These are phyloP conservation scores for Salvia miltiorrhiza DNA, from an alignment of 257 asterid species.

Conservation along the genomic window DNA sequence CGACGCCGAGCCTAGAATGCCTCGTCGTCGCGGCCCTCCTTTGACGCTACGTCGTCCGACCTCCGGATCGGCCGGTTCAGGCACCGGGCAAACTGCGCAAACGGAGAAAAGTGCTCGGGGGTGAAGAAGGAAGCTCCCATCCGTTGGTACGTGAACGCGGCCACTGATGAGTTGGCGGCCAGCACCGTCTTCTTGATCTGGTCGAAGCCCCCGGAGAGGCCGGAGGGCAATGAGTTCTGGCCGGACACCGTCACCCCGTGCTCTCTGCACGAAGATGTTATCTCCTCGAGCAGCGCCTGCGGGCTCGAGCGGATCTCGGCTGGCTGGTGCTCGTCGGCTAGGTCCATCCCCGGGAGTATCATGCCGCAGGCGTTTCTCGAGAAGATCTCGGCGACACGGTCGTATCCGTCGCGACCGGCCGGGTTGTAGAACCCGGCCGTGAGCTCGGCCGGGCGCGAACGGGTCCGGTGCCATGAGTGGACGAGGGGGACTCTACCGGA, in stretches of 20 bases:
- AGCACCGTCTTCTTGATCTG: constrained; percentile 46
- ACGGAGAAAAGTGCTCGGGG: constrained; percentile 63
- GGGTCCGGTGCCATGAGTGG: constrained; percentile 43
- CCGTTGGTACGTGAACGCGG: constrained; percentile 63
- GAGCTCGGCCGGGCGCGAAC: constrained; percentile 69
- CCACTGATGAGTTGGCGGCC: constrained; percentile 32
- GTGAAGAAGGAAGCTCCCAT: constrained; percentile 92
- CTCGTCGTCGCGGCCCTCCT: constrained; percentile 24
- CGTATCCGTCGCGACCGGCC: constrained; percentile 55
- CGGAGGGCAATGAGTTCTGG: constrained; percentile 42
- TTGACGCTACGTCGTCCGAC: constrained; percentile 35
- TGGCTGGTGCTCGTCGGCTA: constrained; percentile 43
- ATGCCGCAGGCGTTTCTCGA: constrained; percentile 47
- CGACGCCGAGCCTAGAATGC: constrained; percentile 30
- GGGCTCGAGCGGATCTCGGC: constrained; percentile 45
- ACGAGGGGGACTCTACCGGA: constrained; percentile 64
- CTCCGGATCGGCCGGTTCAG: constrained; percentile 37
- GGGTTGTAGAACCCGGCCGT: constrained; percentile 70
- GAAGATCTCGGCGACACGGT: constrained; percentile 38
- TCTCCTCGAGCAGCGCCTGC: constrained; percentile 40
- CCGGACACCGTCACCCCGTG: constrained; percentile 49
- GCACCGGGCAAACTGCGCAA: constrained; percentile 46
- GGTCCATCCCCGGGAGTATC: constrained; percentile 69
- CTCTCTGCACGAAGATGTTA: constrained; percentile 44
- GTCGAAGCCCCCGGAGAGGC: constrained; percentile 37